Conservation (phyloP, 225 moss, liverwort and hornwort genomes). For the Neckera pumila region DNA sequence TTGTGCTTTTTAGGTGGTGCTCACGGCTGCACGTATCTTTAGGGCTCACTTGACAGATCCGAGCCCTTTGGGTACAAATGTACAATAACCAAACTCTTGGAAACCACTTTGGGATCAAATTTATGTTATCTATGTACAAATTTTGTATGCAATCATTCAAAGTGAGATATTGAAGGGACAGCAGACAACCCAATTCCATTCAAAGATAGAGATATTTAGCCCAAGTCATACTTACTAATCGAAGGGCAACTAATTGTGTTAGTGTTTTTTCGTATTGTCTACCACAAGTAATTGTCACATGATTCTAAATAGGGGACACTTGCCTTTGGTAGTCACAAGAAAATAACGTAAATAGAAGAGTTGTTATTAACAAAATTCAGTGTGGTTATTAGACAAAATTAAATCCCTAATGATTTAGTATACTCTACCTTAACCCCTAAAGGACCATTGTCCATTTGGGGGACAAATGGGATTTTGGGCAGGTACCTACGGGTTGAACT, state of each 20-base stretch:
- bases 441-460: no score
- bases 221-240: background rate
- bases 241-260: no score
- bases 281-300: background rate
- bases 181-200: background rate
- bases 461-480: no score
- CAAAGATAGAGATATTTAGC: background rate
- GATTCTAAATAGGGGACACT: background rate
- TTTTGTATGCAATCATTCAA: background rate
- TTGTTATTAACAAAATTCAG: background rate
- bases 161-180: background rate
- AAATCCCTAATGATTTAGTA: background rate
- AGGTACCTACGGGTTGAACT: no score
- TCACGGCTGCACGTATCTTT: background rate
- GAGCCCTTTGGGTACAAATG: background rate
- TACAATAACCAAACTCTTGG: no score
- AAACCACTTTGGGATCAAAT: background rate
- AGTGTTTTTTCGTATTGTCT: background rate
- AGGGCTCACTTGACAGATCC: background rate
- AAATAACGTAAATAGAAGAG: background rate
- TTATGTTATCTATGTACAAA: background rate
- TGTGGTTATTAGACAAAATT: background rate
- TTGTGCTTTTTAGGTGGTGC: background rate
- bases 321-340: background rate
- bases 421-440: no score